Conservation (phyloP, 805 yeast genomes). For the Schizosaccharomyces japonicus region DNA sequence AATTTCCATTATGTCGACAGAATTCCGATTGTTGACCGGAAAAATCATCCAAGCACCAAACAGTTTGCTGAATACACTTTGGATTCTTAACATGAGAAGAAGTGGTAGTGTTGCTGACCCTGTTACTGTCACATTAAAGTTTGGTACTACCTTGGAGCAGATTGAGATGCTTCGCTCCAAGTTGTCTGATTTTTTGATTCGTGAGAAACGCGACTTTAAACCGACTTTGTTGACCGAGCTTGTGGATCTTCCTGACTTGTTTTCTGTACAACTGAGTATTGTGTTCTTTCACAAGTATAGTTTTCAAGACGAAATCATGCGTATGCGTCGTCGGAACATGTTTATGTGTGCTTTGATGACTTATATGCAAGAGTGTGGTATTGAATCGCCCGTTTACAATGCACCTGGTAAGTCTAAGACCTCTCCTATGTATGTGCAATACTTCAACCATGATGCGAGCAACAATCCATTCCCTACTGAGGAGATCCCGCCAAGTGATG, state of each 20-base stretch:
- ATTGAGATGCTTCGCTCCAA: constrained; percentile 15
- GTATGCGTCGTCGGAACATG: constrained; percentile 8
- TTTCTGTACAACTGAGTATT: constrained; percentile 14
- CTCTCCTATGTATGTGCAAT: constrained; percentile 1
- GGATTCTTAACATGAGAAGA: constrained; percentile 19
- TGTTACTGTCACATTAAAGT: constrained; percentile 11
- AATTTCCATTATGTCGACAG: constrained; percentile 18
- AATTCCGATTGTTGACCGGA: constrained; percentile 14
- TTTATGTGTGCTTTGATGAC: constrained; percentile 7
- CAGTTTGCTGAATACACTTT: constrained; percentile 16
- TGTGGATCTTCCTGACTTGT: constrained; percentile 17
- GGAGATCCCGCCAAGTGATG: neutral
- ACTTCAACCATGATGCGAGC: neutral
- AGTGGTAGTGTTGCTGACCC: constrained; percentile 13
- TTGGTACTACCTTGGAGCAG: constrained; percentile 16
- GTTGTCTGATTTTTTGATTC: constrained; percentile 15
- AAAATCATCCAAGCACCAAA: constrained; percentile 18
- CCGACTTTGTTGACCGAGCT: constrained; percentile 17
- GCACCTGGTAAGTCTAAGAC: constrained; percentile 1
- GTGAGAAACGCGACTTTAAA: constrained; percentile 18
- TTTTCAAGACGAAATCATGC: constrained; percentile 14
- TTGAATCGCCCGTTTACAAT: neutral
- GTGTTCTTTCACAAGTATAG: constrained; percentile 15
- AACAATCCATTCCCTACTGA: neutral
- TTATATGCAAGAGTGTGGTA: neutral